These are phyloP conservation scores for Citrus australasica DNA, from an alignment of 345 rosid genomes.

Conservation along the genomic window DNA sequence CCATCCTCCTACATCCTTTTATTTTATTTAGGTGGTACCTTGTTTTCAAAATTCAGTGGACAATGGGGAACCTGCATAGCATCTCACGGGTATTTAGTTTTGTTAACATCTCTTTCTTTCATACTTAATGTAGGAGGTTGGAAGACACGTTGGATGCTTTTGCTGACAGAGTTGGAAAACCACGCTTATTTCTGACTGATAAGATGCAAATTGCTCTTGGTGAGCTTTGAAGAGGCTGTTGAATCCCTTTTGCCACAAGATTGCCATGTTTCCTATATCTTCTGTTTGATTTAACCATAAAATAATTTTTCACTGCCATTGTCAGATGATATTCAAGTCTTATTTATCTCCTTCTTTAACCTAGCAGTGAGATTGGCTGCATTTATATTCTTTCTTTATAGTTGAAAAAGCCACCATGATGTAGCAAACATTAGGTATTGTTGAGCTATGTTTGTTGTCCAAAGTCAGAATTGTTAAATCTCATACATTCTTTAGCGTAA, in stretches of 20 bases:
- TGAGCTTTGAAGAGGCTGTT: slow-evolving; percentile 28
- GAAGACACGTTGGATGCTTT: slow-evolving; percentile 87
- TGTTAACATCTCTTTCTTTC: slow-evolving; percentile 6
- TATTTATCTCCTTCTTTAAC: not conserved
- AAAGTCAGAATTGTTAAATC: not conserved
- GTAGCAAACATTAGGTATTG: not conserved
- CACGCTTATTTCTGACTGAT: slow-evolving; percentile 82
- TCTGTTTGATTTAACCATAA: not conserved
- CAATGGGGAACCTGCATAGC: not conserved
- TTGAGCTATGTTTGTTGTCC: not conserved
- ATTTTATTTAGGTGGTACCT: not conserved
- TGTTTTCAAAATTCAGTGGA: not conserved
- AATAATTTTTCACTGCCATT: not conserved
- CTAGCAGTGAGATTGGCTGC: not conserved
- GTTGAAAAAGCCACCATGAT: not conserved
- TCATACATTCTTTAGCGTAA: not conserved
- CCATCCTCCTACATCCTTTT: not conserved
- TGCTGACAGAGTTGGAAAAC: slow-evolving; percentile 88
- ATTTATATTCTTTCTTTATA: not conserved
- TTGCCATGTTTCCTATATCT: not conserved
- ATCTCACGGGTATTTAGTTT: not conserved
- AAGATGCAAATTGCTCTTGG: slow-evolving; percentile 92
- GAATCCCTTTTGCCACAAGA: not conserved
- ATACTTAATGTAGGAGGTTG: slow-evolving; percentile 54
- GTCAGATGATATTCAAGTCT: not conserved